Conservation (phyloP, 2,329 filamentous ascomycete species). For the Cladosporium sp. region DNA sequence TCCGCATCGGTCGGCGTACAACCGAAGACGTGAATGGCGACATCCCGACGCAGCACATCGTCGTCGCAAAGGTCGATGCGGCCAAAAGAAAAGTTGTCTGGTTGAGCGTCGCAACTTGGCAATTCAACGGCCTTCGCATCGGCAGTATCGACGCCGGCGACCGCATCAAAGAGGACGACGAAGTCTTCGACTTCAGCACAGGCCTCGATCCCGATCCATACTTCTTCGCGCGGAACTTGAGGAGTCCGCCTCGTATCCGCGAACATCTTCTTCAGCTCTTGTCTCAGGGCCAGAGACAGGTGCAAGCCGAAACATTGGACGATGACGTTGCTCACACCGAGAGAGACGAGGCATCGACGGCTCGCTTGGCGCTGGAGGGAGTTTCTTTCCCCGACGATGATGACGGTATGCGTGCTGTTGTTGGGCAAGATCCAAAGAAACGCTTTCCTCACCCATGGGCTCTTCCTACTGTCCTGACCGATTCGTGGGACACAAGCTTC, state of each 20-base stretch:
- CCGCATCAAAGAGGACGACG: neutral
- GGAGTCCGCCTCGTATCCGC: neutral
- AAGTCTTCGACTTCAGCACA: neutral
- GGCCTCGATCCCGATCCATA: constrained; percentile 9
- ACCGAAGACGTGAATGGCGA: neutral
- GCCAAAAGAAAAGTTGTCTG: neutral
- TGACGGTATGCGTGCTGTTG: neutral
- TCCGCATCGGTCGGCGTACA: constrained; percentile 9
- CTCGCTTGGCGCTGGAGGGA: neutral
- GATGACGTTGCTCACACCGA: neutral
- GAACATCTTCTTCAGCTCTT: neutral
- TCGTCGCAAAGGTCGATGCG: constrained; percentile 5
- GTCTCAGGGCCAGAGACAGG: neutral
- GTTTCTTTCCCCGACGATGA: neutral
- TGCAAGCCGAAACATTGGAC: constrained; percentile 1
- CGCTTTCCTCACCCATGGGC: constrained; percentile 9
- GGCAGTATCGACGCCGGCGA: neutral
- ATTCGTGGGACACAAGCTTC: neutral
- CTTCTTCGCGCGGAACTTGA: neutral
- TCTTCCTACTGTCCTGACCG: neutral
- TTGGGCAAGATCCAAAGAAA: neutral
- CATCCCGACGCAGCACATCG: constrained; percentile 3
- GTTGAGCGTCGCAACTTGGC: constrained; percentile 7
- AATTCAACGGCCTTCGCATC: constrained; percentile 8
- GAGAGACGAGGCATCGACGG: neutral